Conservation (phyloP, 176 grass and related monocot species). For the Oropetium thomaeum region DNA sequence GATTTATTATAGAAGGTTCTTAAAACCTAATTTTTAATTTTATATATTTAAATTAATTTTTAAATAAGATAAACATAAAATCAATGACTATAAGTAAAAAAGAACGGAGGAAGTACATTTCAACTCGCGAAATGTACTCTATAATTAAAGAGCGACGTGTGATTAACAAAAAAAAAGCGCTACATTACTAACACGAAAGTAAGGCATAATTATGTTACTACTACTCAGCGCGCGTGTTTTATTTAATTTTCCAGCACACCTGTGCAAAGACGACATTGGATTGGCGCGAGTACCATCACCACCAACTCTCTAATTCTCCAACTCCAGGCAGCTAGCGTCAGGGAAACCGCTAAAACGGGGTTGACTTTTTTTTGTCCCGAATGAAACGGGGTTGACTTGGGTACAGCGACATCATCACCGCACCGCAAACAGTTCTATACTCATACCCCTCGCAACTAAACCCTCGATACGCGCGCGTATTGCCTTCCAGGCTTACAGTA, state of each 20-base stretch:
- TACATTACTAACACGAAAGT: too few relatives aligned
- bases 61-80: too few relatives aligned
- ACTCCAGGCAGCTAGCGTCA: too few relatives aligned
- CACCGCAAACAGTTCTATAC: too few relatives aligned
- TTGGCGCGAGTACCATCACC: neutral
- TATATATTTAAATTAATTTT: too few relatives aligned
- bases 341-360: neutral
- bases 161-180: neutral
- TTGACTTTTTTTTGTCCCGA: too few relatives aligned
- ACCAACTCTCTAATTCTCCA: neutral
- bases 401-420: slow-evolving; percentile 2
- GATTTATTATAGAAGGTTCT: too few relatives aligned
- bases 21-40: too few relatives aligned
- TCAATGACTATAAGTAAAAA: too few relatives aligned
- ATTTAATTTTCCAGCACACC: neutral
- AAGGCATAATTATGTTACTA: too few relatives aligned
- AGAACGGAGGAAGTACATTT: too few relatives aligned
- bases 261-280: neutral
- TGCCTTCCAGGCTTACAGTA: slow-evolving; percentile 22
- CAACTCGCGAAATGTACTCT: neutral
- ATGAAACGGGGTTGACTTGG: slow-evolving; percentile 26
- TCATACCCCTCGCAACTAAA: neutral
- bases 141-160: neutral
- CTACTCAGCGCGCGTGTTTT: neutral
- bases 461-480: neutral